Evolutionary conservation across 345 rosid genomes (phyloP).

Genomic region (Nephelium lappaceum): DNA sequence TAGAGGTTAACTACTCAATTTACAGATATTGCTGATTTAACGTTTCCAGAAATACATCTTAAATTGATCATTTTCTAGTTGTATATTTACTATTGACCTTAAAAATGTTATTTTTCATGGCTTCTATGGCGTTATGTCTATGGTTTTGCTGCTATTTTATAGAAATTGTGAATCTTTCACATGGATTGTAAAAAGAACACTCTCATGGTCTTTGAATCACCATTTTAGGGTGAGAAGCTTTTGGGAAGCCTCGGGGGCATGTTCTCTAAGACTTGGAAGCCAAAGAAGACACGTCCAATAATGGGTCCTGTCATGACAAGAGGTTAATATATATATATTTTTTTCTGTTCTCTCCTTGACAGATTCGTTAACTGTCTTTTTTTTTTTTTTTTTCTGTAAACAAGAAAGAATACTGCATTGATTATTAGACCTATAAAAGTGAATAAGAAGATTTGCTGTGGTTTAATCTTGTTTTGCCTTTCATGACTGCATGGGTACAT

Average conservation of each 20-base stretch:
- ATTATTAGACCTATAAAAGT: neutral
- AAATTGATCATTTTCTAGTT: neutral
- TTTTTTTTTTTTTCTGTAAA: no score
- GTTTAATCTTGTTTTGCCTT: neutral
- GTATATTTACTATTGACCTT: neutral
- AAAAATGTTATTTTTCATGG: neutral
- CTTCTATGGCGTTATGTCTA: neutral
- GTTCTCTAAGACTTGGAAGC: conserved; percentile 92
- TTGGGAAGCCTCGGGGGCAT: conserved; percentile 95
- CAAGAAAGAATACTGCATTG: neutral
- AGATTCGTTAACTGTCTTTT: no score
- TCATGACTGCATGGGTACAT: neutral
- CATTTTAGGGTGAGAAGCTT: conserved; percentile 93
- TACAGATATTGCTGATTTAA: neutral
- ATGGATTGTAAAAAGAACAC: conserved; percentile 5
- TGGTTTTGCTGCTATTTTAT: neutral
- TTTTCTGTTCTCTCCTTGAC: neutral
- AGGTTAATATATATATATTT: no score
- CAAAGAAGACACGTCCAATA: conserved; percentile 73
- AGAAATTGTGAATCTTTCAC: conserved; percentile 2
- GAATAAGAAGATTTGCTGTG: neutral
- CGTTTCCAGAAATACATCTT: neutral
- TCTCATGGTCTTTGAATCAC: conserved; percentile 19
- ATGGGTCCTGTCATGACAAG: conserved; percentile 66
- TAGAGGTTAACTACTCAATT: neutral